Evolutionary conservation across 352 stramenopile genomes (phyloP), one percentile per base, ranked within the genome.

Genomic region (Globisporangium nodosum): DNA sequence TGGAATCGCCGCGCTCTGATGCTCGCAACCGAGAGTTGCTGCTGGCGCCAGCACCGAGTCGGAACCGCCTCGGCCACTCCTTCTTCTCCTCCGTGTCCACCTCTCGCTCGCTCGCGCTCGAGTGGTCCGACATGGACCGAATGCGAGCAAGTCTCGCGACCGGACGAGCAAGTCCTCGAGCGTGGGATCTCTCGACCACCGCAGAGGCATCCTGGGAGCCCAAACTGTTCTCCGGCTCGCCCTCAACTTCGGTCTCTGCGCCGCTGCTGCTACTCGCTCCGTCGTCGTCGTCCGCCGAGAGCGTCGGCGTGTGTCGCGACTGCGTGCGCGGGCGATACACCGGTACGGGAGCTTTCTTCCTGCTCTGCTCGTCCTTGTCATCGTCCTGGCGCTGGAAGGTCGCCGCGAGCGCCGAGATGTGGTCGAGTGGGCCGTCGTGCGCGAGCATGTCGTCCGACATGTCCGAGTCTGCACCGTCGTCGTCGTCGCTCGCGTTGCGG

Each of bases 381-480:
- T 49, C 42, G 4, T 74, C 67, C 39, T 50, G 65, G 11, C 70
- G 58, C 45, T 80, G 64, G 31, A 87, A 84, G 15, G 52, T 73
- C 54, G 73, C 74, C n/a, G 80, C 80, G 30, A 90, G 76, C 9
- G 73, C 74, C 6, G 78, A 83, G 2, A 87, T 54, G 0, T 64
- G 68, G 43, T 66, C 68, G 7, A 73, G 47, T 30, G 72, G 67
- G 3, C 76, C 78, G 24, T 88, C 78, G 51, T 88, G 74, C 52
- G 83, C 78, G n/a, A 85, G 59, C 75, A 88, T 88, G 33, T 88
- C 79, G 51, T 88, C 77, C 35, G 76, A 88, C 73, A 87, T 68
- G 46, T 86, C 73, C 37, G 75, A 89, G 20, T 86, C 77, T 7
- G 54, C 73, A 52, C 76, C 74, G 33, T 78, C 66, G 2, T 78